Base-by-base conservation (phyloP, 2,329 filamentous ascomycete species). In the Westerdykella sp. region DNA sequence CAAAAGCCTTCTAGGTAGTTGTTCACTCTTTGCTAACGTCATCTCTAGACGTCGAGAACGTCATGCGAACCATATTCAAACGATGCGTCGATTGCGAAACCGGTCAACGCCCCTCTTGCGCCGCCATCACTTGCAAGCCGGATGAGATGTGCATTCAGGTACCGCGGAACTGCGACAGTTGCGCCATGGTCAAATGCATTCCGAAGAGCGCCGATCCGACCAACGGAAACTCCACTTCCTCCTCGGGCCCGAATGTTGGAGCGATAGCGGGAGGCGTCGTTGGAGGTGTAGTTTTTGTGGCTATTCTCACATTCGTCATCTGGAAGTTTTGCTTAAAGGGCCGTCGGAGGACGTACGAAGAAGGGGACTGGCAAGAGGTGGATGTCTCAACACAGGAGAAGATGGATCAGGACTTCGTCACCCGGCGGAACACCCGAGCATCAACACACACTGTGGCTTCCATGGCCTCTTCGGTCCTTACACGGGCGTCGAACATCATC, bases 401-500 rank as follows among this genome's bases (percentile, higher is more conserved):
- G 61, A 67, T 63, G 6, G 74, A 76, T 62, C 73, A 77, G 71
- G 72, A 75, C 51, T 77, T 75, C 61, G 73, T 66, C 44, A 74
- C 73, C 54, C 70, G 73, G 53, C 67, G 76, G 50, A 77, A 80
- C 55, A 76, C 82, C 51, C 77, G 89, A 55, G 79, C 85, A 43
- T 93, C 90, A 10, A 86, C 87, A 36, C 82, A 93, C 63, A 87
- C 87, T n/a, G 84, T 91, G 42, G 79, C 85, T 59, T 97, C 91
- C 11, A 88, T 98, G 62, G 93, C 93, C 13, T 96, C 90, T 9
- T 97, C 91, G 21, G 89, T 97, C 46, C 79, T 96, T 47, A 97
- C 93, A 14, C 83, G 93, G 49, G 93, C 93, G 39, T 97, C 93
- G 60, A 98, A 98, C 73, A 91, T 98, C 64, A 98, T 98, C 59